phyloP scores from a whole-genome alignment of 2,329 filamentous ascomycete genomes.

The Paraphaeosphaeria sporulosa region DNA sequence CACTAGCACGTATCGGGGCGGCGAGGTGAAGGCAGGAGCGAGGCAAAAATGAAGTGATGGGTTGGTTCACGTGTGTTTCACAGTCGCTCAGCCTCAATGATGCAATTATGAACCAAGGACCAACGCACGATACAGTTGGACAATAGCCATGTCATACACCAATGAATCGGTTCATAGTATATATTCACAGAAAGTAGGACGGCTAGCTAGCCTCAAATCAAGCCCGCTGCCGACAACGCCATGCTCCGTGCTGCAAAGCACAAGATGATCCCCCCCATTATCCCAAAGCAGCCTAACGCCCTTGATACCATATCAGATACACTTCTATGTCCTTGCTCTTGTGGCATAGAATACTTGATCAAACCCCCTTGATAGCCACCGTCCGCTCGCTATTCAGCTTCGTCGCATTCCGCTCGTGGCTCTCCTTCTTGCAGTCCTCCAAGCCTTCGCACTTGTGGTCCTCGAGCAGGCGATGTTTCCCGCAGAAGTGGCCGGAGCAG shows the following conservation, averaged over 20 bases:
- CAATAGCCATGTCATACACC: too few relatives aligned
- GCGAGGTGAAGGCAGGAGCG: too few relatives aligned
- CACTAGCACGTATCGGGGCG: too few relatives aligned
- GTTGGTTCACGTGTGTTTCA: too few relatives aligned
- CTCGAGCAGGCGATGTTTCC: constrained; percentile 91
- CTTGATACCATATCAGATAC: too few relatives aligned
- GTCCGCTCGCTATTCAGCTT: constrained; percentile 93
- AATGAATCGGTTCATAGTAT: neutral
- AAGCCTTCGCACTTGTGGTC: constrained; percentile 92
- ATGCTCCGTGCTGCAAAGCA: constrained; percentile 13
- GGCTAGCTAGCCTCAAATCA: neutral
- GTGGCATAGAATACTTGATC: constrained; percentile 6
- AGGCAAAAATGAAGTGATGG: too few relatives aligned
- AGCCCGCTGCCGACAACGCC: constrained; percentile 5
- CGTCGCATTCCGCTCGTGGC: constrained; percentile 90
- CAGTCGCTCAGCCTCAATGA: too few relatives aligned
- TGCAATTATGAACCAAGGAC: too few relatives aligned
- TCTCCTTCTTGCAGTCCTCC: constrained; percentile 98
- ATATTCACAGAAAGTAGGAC: neutral
- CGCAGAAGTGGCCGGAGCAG: constrained; percentile 92
- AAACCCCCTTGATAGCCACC: constrained; percentile 91
- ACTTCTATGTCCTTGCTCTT: neutral
- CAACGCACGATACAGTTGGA: too few relatives aligned
- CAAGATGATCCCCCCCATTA: neutral
- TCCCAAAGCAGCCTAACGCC: neutral